Evolutionary conservation across 2,329 filamentous ascomycete genomes (phyloP).

Genomic region (Amphichorda felina): DNA sequence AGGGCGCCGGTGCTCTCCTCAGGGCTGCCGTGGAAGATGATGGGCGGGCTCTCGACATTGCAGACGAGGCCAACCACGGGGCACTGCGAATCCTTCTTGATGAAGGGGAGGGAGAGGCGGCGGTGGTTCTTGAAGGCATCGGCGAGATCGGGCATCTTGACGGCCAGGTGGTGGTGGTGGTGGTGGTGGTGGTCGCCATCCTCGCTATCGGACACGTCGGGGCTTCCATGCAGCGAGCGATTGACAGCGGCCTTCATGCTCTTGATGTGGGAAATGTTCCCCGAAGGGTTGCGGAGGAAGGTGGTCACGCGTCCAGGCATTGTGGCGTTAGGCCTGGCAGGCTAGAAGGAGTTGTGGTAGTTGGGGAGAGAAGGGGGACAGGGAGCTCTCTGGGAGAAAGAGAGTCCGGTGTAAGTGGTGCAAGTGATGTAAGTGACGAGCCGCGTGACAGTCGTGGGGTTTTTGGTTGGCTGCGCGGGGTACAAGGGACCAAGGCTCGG

Average conservation of each 20-base stretch:
- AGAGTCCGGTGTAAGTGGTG: too few species aligned
- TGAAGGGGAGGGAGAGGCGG: slow-evolving; percentile 27
- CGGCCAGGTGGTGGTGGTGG: slow-evolving; percentile 13
- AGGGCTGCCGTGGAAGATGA: slow-evolving; percentile 69
- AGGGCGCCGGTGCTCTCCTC: slow-evolving; percentile 71
- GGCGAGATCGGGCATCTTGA: slow-evolving; percentile 22
- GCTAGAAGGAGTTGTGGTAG: too few species aligned
- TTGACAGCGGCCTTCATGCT: slow-evolving; percentile 18
- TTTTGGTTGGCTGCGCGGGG: too few species aligned
- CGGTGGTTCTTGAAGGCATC: slow-evolving; percentile 29
- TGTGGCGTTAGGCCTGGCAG: too few species aligned
- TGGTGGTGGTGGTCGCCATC: neutral
- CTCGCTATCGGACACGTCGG: slow-evolving; percentile 18
- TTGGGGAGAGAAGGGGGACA: too few species aligned
- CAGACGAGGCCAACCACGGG: slow-evolving; percentile 33
- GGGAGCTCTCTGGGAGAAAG: too few species aligned
- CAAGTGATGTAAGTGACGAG: too few species aligned
- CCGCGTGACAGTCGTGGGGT: too few species aligned
- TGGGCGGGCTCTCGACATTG: slow-evolving; percentile 74
- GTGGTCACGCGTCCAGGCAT: slow-evolving; percentile 48
- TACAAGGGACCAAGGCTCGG: too few species aligned
- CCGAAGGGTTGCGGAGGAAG: slow-evolving; percentile 45
- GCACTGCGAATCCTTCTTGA: slow-evolving; percentile 26
- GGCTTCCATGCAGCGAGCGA: slow-evolving; percentile 17
- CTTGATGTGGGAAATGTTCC: slow-evolving; percentile 39